Base-by-base conservation (phyloP, 441 rosid species). In the Pelargonium citronellum region DNA sequence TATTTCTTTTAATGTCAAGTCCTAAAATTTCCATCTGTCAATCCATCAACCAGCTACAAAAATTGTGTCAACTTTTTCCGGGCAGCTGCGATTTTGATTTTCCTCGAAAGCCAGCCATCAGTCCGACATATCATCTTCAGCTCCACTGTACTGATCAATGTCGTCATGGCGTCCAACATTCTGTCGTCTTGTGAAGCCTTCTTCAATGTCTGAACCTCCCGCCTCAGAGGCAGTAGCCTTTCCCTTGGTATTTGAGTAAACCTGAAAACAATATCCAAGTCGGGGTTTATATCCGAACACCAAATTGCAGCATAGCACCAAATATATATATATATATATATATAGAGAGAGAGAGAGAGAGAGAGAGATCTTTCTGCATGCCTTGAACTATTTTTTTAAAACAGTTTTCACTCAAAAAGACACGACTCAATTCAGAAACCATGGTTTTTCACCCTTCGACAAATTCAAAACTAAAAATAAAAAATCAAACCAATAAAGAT, bases 71-170 rank as follows among this genome's bases (percentile, higher is more conserved):
- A 15, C 60, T 53, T n/a, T 53, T 53, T n/a, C 39, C 39, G 39
- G 39, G 39, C 39, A 34, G 39, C 39, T 34, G 39, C 39, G 39
- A 5, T 5, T 34, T 34, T 34, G 39, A 5, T 34, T 34, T 34
- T 34, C 39, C 39, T 34, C 39, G 6, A 34, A 34, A 34, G 39
- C 30, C 13, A 47, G 63, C n/a, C 43, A 30, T 89, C 85, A 88
- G 39, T 84, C 93, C 58, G 91, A 88, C 70, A 86, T 72, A 64
- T 86, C 91, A 75, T 94, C 96, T 74, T 93, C 97, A 13, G 75
- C 87, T 37, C 80, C 91, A 53, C 88, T 86, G 51, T 78, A 85
- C 63, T 85, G 91, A 49, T 80, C 89, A 39, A 72, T 67, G 64
- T 80, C 87, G 73, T 81, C 79, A 22, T 79, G 39, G 39, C 39